phyloP scores from a whole-genome alignment of 495 filamentous ascomycete genomes.

The Penicillium roqueforti region DNA sequence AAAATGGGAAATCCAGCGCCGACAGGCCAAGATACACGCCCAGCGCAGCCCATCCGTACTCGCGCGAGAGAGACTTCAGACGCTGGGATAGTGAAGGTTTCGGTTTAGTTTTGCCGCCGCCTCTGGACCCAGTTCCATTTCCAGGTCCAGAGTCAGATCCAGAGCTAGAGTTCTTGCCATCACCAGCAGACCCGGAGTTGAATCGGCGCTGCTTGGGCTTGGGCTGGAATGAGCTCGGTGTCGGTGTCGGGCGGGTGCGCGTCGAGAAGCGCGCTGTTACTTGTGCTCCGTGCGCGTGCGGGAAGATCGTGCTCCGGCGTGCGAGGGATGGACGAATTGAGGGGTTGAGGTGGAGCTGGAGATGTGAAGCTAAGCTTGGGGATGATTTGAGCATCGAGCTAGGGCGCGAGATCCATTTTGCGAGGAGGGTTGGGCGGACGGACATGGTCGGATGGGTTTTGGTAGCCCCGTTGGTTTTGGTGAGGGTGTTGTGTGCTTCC shows the following conservation, averaged over 20 bases:
- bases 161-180: too few relatives aligned
- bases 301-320: conserved; percentile 1
- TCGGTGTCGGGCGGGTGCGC: conserved; percentile 4
- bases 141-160: neutral
- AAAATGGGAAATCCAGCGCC: conserved; percentile 90
- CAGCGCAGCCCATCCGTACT: conserved; percentile 93
- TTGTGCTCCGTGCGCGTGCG: neutral
- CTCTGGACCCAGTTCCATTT: conserved; percentile 19
- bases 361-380: neutral
- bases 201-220: conserved; percentile 23
- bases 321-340: neutral
- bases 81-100: conserved; percentile 66
- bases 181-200: conserved; percentile 24
- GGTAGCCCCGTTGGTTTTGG: neutral
- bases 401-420: conserved; percentile 25
- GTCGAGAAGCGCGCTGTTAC: neutral
- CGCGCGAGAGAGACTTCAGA: conserved; percentile 76
- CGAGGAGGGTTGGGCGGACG: conserved; percentile 16
- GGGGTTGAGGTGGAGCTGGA: neutral
- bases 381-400: conserved; percentile 13
- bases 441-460: conserved; percentile 14
- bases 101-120: too few relatives aligned
- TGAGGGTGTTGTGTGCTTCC: neutral
- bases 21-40: conserved; percentile 83
- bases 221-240: conserved; percentile 6